phyloP scores from a whole-genome alignment of 768 basidiomycete genomes.

The Pholiota molesta region DNA sequence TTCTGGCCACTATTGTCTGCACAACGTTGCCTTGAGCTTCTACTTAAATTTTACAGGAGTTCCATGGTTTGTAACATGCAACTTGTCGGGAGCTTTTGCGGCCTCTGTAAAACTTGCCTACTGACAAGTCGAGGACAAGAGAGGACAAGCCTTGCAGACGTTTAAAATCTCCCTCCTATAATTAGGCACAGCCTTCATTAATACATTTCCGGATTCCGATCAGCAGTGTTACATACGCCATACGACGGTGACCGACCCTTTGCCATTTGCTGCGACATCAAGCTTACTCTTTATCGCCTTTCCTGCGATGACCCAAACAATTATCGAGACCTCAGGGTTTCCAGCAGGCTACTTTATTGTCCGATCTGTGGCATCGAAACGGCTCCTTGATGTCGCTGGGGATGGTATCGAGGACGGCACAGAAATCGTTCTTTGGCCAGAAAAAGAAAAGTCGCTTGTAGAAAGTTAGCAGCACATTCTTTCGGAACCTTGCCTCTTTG shows the following conservation, averaged over 20 bases:
- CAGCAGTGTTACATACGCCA: neutral
- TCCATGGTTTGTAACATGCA: neutral
- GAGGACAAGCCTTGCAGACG: neutral
- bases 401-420: conserved; percentile 63
- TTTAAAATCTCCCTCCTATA: neutral
- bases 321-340: conserved; percentile 43
- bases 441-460: conserved; percentile 76
- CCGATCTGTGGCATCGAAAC: conserved; percentile 52
- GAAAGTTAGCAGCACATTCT: conserved; percentile 54
- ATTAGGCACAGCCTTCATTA: neutral
- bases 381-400: conserved; percentile 58
- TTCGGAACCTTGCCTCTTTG: neutral
- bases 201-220: neutral
- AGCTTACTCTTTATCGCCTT: neutral
- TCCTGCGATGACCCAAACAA: conserved; percentile 22
- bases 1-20: neutral
- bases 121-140: neutral
- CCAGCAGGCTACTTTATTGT: conserved; percentile 67
- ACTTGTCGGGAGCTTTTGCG: neutral
- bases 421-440: conserved; percentile 66
- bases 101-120: neutral
- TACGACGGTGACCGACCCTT: too few relatives aligned
- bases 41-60: neutral
- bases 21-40: too few relatives aligned
- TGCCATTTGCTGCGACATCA: neutral